A percentile compares a stretch with the other conserved stretches of the same genome.
phyloP scores from a whole-genome alignment of 108 stramenopile genomes.

The Stephanodiscus minutulus region DNA sequence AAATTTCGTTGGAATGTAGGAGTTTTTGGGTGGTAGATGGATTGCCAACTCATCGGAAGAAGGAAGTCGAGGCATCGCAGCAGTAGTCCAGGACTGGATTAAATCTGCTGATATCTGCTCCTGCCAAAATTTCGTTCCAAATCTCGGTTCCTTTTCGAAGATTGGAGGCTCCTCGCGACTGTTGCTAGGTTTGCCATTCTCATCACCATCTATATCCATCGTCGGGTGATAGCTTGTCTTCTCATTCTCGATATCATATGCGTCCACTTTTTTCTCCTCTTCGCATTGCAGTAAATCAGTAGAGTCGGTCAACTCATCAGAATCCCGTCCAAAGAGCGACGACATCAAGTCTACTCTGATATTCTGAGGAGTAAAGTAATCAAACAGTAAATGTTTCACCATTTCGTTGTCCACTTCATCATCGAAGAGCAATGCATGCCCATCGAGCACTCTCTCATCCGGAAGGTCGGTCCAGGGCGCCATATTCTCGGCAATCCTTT shows the following conservation, averaged over 20 bases:
- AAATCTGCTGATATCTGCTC: slow-evolving; percentile 39
- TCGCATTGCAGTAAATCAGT: background rate
- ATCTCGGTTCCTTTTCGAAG: slow-evolving; percentile 43
- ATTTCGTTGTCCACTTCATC: slow-evolving; percentile 52
- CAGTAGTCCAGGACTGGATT: slow-evolving; percentile 52
- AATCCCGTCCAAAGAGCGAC: slow-evolving; percentile 64
- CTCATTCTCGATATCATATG: background rate
- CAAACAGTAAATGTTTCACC: slow-evolving; percentile 55
- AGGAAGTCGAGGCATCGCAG: slow-evolving; percentile 52
- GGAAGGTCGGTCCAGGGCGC: slow-evolving; percentile 68
- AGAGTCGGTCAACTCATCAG: slow-evolving; percentile 51
- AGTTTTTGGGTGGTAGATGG: slow-evolving; percentile 70
- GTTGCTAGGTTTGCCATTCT: slow-evolving; percentile 26
- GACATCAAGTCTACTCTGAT: slow-evolving; percentile 77
- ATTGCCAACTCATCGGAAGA: slow-evolving; percentile 48
- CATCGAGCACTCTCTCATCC: slow-evolving; percentile 76
- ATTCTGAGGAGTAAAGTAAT: slow-evolving; percentile 70
- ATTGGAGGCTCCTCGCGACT: slow-evolving; percentile 8
- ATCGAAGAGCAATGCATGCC: slow-evolving; percentile 68
- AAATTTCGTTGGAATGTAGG: slow-evolving; percentile 74
- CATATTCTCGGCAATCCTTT: slow-evolving; percentile 73
- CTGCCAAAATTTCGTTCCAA: slow-evolving; percentile 67
- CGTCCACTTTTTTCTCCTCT: slow-evolving; percentile 22
- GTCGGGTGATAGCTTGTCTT: background rate
- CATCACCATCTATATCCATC: slow-evolving; percentile 10